Percentiles rank a stretch among this genome's conserved stretches.
phyloP scores from a whole-genome alignment of 2,329 filamentous ascomycete genomes.

The Septoria petroselini region DNA sequence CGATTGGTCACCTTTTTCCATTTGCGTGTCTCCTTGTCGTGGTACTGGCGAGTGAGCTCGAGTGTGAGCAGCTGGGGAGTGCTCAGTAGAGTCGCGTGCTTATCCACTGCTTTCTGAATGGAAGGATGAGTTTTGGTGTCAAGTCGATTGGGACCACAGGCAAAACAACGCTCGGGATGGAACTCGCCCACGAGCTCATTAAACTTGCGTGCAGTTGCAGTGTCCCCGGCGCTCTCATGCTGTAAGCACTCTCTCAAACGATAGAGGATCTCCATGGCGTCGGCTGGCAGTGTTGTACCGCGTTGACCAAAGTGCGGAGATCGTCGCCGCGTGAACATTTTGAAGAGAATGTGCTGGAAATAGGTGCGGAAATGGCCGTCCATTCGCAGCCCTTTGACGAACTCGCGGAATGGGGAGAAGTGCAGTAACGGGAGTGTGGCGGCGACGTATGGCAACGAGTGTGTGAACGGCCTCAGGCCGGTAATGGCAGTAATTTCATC shows the following conservation, averaged over 20 bases:
- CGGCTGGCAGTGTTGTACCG: conserved; percentile 13
- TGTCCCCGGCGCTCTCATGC: conserved; percentile 7
- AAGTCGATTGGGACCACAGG: conserved; percentile 29
- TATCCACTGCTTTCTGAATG: conserved; percentile 45
- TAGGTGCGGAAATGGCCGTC: conserved; percentile 9
- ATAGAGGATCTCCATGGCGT: conserved; percentile 30
- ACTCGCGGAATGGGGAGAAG: conserved; percentile 56
- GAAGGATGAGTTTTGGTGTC: conserved; percentile 35
- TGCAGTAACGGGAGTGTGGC: conserved; percentile 59
- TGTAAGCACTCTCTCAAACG: conserved; percentile 15
- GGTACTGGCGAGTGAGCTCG: conserved; percentile 57
- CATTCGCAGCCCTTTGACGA: conserved; percentile 48
- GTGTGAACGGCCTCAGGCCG: conserved; percentile 51
- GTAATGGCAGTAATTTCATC: conserved; percentile 51
- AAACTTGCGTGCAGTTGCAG: conserved; percentile 17
- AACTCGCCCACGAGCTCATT: conserved; percentile 30
- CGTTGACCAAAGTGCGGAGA: conserved; percentile 22
- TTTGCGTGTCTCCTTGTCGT: conserved; percentile 53
- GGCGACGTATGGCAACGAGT: conserved; percentile 41
- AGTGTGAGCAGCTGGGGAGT: conserved; percentile 42
- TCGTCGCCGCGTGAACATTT: conserved; percentile 30
- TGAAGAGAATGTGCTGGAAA: conserved; percentile 30
- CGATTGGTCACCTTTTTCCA: conserved; percentile 58
- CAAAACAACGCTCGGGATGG: conserved; percentile 22
- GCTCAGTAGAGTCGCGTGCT: conserved; percentile 28